Base-by-base conservation (phyloP, 2,329 filamentous ascomycete genomes). In the Colletotrichum sp. region DNA sequence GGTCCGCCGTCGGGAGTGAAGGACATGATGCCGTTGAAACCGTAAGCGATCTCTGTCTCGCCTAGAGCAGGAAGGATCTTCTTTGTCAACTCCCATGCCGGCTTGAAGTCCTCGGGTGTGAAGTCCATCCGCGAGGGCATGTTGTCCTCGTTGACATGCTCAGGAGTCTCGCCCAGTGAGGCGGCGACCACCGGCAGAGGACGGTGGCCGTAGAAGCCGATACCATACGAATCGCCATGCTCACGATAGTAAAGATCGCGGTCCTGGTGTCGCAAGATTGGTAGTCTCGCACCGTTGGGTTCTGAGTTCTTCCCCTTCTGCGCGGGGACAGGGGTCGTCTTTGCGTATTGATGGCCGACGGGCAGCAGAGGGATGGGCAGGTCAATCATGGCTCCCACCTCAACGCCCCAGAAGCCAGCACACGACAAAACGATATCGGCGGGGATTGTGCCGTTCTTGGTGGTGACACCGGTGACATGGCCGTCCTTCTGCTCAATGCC, bases 21-120 rank as follows among this genome's bases (percentile, higher is more conserved):
- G 0, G 92, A 93, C 82, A 93, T 91, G 78, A 93, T 88, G 4
- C 92, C 92, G 78, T 93, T 93, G 86, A 93, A 93, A 0, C 91
- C 92, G 55, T 92, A 88, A 0, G 85, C 88, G 8, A 93, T 88
- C 73, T 90, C 82, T 16, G 84, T 87, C 6, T 90, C 84, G 5
- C 83, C 82, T 6, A 93, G 83, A 1, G 84, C 84, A 0, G 92
- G 92, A 2, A 93, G 81, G 1, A 93, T 82, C 34, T 89, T 86
- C 77, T 89, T 85, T 0, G 89, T 89, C 15, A 90, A 84, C 75
- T 90, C 84, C 92, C 92, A 93, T 0, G 91, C 92, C 1, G 90
- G 89, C 4, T 86, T 87, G 73, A 93, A 93, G 79, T 93, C 92
- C 34, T 92, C 85, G 0, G 85, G 82, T 0, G 92, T 93, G 69